A percentile compares a stretch with the other conserved stretches of the same genome.
Evolutionary conservation across 352 stramenopile genomes (phyloP).

Genomic region (Phytophthora cactorum): DNA sequence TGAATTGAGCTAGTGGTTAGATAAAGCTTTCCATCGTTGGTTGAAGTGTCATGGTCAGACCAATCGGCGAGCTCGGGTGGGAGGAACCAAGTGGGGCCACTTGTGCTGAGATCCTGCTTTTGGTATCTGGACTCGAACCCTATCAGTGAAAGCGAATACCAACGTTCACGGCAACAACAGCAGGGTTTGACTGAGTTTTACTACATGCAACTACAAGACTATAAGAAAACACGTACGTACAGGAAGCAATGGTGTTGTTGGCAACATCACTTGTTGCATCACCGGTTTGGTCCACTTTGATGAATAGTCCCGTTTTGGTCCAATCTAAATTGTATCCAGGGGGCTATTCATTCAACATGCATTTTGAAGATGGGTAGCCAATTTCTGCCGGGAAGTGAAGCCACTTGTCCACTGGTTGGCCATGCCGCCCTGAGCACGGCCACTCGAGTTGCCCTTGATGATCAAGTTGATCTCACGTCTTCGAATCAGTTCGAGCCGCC

Average conservation of each 20-base stretch:
- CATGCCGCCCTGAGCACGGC: constrained; percentile 19
- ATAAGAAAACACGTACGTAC: no score
- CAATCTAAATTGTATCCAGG: not conserved
- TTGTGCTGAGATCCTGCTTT: not conserved
- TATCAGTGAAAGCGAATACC: no score
- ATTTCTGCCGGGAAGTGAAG: constrained; percentile 6
- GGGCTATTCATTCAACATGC: constrained; percentile 20
- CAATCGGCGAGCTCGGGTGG: no score
- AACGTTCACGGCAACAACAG: no score
- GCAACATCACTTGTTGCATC: no score
- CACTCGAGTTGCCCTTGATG: constrained; percentile 9
- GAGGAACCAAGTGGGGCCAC: not conserved
- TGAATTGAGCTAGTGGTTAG: constrained; percentile 7
- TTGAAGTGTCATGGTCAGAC: no score
- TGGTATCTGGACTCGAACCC: no score
- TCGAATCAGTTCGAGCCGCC: not conserved
- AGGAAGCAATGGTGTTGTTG: no score
- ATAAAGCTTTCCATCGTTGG: not conserved
- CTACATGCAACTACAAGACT: no score
- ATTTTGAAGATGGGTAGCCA: not conserved
- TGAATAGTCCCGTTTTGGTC: not conserved
- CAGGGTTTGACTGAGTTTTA: no score
- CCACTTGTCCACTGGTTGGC: constrained; percentile 9
- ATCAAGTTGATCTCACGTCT: not conserved
- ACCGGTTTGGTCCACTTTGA: no score